These are phyloP conservation scores for Apiotrichum brassicae DNA, from an alignment of 1,284 basidiomycete genomes.

Conservation along the genomic window DNA sequence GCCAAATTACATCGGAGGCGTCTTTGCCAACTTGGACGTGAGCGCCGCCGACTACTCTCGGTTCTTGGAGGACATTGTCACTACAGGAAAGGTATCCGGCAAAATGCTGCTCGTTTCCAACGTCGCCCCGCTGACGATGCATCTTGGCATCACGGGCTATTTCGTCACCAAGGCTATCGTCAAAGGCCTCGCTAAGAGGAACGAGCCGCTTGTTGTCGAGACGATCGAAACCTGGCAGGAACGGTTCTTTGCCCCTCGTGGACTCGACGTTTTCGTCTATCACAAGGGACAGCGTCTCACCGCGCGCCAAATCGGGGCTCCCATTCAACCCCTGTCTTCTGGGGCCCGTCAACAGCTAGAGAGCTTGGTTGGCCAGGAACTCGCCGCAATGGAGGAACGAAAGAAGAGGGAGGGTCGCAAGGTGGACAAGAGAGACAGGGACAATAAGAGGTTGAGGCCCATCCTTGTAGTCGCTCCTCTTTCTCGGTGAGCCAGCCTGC, in stretches of 20 bases:
- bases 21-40: slow-evolving; percentile 4
- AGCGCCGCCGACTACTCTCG: slow-evolving; percentile 6
- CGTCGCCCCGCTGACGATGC: slow-evolving; percentile 6
- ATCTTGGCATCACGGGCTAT: slow-evolving; percentile 7
- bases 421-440: no score
- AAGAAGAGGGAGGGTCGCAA: no score
- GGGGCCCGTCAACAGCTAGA: no score
- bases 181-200: neutral
- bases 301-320: neutral
- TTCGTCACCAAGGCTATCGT: slow-evolving; percentile 8
- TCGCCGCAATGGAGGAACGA: no score
- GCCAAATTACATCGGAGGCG: neutral
- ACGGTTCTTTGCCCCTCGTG: slow-evolving; percentile 8
- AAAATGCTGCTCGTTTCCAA: slow-evolving; percentile 1
- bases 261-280: slow-evolving; percentile 6
- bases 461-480: no score
- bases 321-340: no score
- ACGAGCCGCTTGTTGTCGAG: slow-evolving; percentile 5
- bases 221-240: slow-evolving; percentile 7
- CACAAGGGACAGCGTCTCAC: slow-evolving; percentile 1
- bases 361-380: no score
- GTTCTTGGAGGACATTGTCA: slow-evolving; percentile 10
- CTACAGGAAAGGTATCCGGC: slow-evolving; percentile 3
- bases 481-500: no score
- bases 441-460: no score